Conservation (phyloP, 371 early-diverging fungal genomes). For the Mortierella sp. region DNA sequence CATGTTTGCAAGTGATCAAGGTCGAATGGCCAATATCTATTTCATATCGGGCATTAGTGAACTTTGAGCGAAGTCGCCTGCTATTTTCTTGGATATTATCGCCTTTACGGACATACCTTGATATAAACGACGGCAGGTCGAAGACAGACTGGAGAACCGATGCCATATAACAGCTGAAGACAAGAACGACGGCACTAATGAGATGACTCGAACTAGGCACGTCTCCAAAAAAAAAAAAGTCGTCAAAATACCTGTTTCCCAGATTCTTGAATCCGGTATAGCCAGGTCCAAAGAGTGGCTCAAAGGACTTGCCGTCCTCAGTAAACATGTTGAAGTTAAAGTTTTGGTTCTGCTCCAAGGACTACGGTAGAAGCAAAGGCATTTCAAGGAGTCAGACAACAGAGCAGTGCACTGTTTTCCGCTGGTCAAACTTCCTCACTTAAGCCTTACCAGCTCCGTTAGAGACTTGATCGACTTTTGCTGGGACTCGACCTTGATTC, state of each 20-base stretch:
- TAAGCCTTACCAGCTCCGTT: conserved; percentile 83
- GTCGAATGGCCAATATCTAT: conserved; percentile 62
- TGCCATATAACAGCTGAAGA: conserved; percentile 94
- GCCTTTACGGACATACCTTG: conserved; percentile 57
- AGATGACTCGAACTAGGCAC: background rate
- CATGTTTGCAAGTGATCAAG: conserved; percentile 78
- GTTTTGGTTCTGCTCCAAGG: conserved; percentile 95
- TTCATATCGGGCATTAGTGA: no score
- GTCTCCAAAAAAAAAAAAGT: no score
- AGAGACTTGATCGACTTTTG: conserved; percentile 93
- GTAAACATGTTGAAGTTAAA: conserved; percentile 98
- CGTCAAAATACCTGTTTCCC: conserved; percentile 94
- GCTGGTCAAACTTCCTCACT: no score
- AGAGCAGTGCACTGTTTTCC: no score
- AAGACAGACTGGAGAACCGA: conserved; percentile 92
- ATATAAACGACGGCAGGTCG: conserved; percentile 75
- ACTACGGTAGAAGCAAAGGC: conserved; percentile 50
- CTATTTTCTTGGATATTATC: no score
- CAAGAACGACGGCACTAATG: background rate
- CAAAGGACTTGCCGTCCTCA: conserved; percentile 90
- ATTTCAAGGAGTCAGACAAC: no score
- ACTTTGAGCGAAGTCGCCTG: no score
- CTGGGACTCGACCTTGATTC: conserved; percentile 86
- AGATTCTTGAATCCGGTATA: conserved; percentile 94
- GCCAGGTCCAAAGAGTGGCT: conserved; percentile 89